These are phyloP conservation scores for Nakazawaea anatomiae DNA, from an alignment of 805 yeast genomes.

Conservation along the genomic window DNA sequence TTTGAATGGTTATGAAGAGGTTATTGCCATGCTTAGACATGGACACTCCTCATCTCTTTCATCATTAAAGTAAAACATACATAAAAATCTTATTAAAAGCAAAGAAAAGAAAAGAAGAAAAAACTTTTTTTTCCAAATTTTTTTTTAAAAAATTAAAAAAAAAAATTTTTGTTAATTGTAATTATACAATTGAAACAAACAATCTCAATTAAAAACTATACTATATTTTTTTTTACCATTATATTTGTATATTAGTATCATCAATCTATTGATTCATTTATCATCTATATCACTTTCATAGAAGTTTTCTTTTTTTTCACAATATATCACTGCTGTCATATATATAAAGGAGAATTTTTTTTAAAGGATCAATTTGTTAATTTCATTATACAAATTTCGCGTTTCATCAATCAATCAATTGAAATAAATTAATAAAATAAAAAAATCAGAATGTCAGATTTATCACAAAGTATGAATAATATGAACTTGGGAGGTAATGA, in stretches of 20 bases:
- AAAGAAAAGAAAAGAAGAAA: background rate
- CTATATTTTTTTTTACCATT: background rate
- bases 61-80: no score
- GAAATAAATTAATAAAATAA: background rate
- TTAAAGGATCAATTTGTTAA: background rate
- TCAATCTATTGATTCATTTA: background rate
- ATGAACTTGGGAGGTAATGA: constrained; percentile 40
- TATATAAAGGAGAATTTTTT: background rate
- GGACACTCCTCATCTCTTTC: no score
- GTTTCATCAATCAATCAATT: background rate
- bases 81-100: background rate
- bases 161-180: background rate
- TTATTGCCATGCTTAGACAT: no score
- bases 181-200: background rate
- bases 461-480: constrained; percentile 51
- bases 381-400: background rate
- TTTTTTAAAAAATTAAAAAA: background rate
- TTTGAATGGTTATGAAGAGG: no score
- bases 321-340: background rate
- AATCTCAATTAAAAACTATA: background rate
- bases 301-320: background rate
- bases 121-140: no score
- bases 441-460: constrained; percentile 42
- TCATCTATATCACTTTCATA: background rate
- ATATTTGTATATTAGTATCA: background rate